phyloP scores from a whole-genome alignment of 2,329 filamentous ascomycete genomes.

The Verticillium alfalfae region DNA sequence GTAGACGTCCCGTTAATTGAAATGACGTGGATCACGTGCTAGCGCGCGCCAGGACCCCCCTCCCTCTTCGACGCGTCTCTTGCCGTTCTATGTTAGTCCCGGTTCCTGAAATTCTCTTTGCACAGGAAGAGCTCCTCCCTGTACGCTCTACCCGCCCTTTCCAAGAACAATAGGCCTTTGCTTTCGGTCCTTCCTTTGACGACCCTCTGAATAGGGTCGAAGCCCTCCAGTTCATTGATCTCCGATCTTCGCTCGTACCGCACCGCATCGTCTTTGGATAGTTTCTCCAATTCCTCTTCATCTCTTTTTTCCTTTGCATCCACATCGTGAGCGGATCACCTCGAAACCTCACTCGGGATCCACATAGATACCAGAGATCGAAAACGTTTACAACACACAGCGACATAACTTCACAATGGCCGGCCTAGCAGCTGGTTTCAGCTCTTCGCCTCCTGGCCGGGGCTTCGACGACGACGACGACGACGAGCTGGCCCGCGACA shows the following conservation, averaged over 20 bases:
- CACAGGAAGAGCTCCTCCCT: neutral
- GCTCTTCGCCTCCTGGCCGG: neutral
- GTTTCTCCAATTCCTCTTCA: neutral
- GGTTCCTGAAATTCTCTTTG: neutral
- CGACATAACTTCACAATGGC: neutral
- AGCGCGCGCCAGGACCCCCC: neutral
- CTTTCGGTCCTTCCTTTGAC: neutral
- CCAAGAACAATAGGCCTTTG: neutral
- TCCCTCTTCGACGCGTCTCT: neutral
- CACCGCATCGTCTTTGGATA: neutral
- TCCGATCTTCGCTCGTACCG: neutral
- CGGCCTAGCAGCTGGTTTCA: neutral
- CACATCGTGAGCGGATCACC: no score
- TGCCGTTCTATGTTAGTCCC: neutral
- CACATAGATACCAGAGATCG: neutral
- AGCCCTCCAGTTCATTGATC: neutral
- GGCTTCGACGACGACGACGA: slow-evolving; percentile 24
- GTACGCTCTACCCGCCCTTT: neutral
- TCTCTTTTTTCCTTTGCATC: slow-evolving; percentile 1
- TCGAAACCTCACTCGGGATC: neutral
- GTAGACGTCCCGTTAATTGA: neutral
- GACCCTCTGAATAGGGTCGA: neutral
- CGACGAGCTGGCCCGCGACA: slow-evolving; percentile 39
- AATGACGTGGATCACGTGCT: slow-evolving; percentile 1
- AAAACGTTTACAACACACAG: neutral